These are phyloP conservation scores for Juglanconis sp. DNA, from an alignment of 2,329 filamentous ascomycete species.

Conservation along the genomic window DNA sequence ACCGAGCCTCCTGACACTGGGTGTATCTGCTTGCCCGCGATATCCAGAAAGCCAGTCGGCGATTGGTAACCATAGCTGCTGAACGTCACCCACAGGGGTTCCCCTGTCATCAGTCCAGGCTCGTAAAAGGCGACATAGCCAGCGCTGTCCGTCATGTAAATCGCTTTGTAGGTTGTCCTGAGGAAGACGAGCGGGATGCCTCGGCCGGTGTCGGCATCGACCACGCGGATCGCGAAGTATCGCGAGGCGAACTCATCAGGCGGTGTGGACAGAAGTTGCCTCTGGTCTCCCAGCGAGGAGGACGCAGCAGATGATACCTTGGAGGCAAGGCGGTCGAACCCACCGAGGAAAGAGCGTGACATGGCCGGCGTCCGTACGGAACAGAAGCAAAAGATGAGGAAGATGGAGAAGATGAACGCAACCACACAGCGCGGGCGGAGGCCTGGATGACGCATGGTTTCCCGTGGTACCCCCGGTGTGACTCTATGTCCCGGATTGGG, in stretches of 20 bases:
- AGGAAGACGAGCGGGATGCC: conserved; percentile 15
- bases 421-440: neutral
- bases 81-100: conserved; percentile 15
- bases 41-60: conserved; percentile 11
- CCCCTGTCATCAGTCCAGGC: conserved; percentile 14
- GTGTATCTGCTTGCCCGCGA: conserved; percentile 10
- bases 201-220: conserved; percentile 9
- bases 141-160: conserved; percentile 18
- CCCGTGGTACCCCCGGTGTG: too few species aligned
- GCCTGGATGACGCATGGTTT: too few species aligned
- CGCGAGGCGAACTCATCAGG: neutral
- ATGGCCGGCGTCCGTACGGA: neutral
- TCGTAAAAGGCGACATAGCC: conserved; percentile 18
- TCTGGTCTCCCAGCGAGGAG: neutral
- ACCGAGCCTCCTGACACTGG: conserved; percentile 1
- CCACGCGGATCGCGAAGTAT: conserved; percentile 12
- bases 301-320: conserved; percentile 9
- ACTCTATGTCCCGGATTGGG: too few species aligned
- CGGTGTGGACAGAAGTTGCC: neutral
- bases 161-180: conserved; percentile 12
- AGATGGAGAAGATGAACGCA: neutral
- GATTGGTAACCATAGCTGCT: conserved; percentile 18
- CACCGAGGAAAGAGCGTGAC: conserved; percentile 9
- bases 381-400: neutral
- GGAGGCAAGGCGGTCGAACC: conserved; percentile 10